These are phyloP conservation scores for Plenodomus tracheiphilus DNA, from an alignment of 2,329 filamentous ascomycete species.

Conservation along the genomic window DNA sequence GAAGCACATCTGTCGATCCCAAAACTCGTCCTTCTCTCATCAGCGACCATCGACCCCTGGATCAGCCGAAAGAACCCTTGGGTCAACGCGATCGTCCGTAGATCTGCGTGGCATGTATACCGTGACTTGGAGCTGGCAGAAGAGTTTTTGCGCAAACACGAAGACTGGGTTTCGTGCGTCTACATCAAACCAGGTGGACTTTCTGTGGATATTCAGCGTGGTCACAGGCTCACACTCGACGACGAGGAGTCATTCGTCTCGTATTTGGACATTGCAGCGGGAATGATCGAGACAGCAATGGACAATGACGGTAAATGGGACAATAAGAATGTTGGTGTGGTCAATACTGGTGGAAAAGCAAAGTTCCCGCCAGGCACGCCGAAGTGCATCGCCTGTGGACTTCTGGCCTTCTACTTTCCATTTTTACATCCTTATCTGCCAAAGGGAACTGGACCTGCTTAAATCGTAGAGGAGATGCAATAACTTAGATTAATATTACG, in stretches of 20 bases:
- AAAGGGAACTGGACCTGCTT: background rate
- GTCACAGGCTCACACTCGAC: conserved; percentile 47
- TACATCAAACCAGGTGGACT: conserved; percentile 52
- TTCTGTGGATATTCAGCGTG: conserved; percentile 42
- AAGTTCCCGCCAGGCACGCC: conserved; percentile 43
- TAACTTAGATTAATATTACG: no score
- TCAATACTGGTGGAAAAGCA: conserved; percentile 36
- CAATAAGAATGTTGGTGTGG: conserved; percentile 29
- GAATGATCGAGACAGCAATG: conserved; percentile 49
- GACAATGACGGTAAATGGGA: conserved; percentile 39
- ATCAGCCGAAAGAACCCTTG: conserved; percentile 33
- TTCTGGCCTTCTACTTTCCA: conserved; percentile 20
- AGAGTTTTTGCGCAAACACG: conserved; percentile 42
- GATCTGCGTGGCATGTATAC: conserved; percentile 46
- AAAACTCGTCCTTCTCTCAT: conserved; percentile 50
- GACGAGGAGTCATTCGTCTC: conserved; percentile 46
- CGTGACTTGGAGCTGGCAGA: conserved; percentile 45
- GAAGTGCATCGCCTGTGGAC: conserved; percentile 35
- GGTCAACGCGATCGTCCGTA: conserved; percentile 24
- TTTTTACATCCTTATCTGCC: conserved; percentile 4
- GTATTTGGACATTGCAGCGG: conserved; percentile 52
- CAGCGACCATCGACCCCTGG: conserved; percentile 45
- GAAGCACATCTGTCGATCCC: conserved; percentile 28
- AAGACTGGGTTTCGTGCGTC: conserved; percentile 44
- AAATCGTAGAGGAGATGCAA: no score